Evolutionary conservation across 2,329 filamentous ascomycete genomes (phyloP), one percentile per base, ranked within the genome.

Genomic region (Cercospora berteroae): DNA sequence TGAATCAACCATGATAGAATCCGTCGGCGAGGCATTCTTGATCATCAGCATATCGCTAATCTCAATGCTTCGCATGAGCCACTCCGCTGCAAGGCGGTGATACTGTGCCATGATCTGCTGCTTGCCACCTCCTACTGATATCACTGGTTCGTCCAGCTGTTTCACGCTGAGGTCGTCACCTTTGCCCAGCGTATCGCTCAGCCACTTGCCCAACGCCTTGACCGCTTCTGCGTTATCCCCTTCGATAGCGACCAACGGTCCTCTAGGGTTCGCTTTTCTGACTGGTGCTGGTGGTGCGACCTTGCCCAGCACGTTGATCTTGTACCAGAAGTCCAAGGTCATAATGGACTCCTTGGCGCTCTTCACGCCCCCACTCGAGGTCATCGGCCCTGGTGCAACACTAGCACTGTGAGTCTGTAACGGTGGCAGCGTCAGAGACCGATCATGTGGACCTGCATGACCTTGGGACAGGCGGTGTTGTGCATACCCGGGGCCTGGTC

Each of bases 171-270:
- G 84, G 60, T 85, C 85, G 5, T 81, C 82, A 69, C 85, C 84
- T 44, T 83, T 85, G 58, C 79, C 79, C 56, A 89, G 78, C 50
- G 80, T 81, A 66, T 80, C 82, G 66, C 81, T 83, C 74, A 96
- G 82, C 72, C 89, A 89, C 36, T 84, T 83, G 64, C 90, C 85
- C 20, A 97, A 86, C 18, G 86, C 85, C 3, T 84, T 81, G 3
- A 92, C 88, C 4, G 91, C 86, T 9, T 86, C 83, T 1, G 81
- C 78, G 66, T 89, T 86, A 18, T 90, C 84, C 0, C 94, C 94
- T 78, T 98, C 94, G 29, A 98, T 82, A 0, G 92, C 90, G 69
- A 98, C 89, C 42, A 97, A 86, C 0, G 91, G 87, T 0, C 94
- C 94, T n/a, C 93, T 87, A 1, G 71, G 68, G 6, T 67, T 63